phyloP scores from a whole-genome alignment of 2,329 filamentous ascomycete species.

The Bipolaris cookei region DNA sequence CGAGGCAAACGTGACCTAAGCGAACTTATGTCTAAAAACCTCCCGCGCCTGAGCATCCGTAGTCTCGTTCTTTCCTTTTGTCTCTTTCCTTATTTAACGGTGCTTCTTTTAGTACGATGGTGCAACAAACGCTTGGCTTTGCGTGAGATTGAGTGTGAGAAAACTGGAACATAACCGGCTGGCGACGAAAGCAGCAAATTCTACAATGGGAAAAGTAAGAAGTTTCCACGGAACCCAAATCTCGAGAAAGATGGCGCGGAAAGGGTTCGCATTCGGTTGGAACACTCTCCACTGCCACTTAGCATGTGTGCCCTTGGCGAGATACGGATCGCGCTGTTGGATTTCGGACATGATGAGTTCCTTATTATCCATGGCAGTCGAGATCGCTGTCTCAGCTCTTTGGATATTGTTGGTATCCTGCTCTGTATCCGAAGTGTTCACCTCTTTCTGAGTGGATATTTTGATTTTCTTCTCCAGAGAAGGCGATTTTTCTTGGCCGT shows the following conservation, averaged over 20 bases:
- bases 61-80: too few relatives aligned
- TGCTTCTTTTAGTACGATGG: too few relatives aligned
- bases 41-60: too few relatives aligned
- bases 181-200: slow-evolving; percentile 67
- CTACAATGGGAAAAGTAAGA: slow-evolving; percentile 67
- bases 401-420: slow-evolving; percentile 34
- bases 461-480: slow-evolving; percentile 30
- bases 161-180: slow-evolving; percentile 65
- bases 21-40: too few relatives aligned
- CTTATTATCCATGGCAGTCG: slow-evolving; percentile 27
- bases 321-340: slow-evolving; percentile 59
- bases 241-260: slow-evolving; percentile 58
- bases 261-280: slow-evolving; percentile 56
- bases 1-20: too few relatives aligned
- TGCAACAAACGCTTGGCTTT: slow-evolving; percentile 61
- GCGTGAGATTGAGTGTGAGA: slow-evolving; percentile 67
- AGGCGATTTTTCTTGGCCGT: slow-evolving; percentile 5
- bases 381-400: slow-evolving; percentile 29
- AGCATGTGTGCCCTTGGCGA: slow-evolving; percentile 62
- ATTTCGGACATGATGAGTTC: slow-evolving; percentile 42
- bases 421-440: slow-evolving; percentile 21
- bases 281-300: slow-evolving; percentile 63
- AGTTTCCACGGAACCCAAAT: slow-evolving; percentile 69
- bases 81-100: too few relatives aligned
- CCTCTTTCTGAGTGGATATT: slow-evolving; percentile 19